Conservation (phyloP, 176 grass and related monocot genomes). For the Zea luxurians region DNA sequence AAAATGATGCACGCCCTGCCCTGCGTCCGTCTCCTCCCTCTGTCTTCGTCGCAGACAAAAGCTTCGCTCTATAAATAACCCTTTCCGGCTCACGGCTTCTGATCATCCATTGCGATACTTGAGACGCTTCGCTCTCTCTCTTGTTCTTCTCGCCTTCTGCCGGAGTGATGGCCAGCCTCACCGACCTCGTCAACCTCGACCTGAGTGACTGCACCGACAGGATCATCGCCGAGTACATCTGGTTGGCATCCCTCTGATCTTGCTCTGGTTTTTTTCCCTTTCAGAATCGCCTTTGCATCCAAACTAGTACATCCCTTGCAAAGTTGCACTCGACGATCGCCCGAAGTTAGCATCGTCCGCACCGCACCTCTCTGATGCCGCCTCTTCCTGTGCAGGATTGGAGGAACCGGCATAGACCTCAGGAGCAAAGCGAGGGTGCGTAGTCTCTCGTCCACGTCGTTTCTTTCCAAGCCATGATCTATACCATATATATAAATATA, state of each 20-base stretch:
- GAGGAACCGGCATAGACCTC: slow-evolving; percentile 83
- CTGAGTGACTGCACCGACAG: slow-evolving; percentile 69
- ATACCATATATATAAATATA: no score
- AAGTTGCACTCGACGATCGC: neutral
- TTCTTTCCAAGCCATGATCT: neutral
- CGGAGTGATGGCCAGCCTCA: slow-evolving; percentile 70
- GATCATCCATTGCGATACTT: slow-evolving; percentile 35
- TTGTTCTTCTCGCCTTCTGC: neutral
- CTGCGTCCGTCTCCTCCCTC: neutral
- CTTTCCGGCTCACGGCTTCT: slow-evolving; percentile 14
- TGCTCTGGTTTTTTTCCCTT: slow-evolving; percentile 15
- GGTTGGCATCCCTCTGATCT: slow-evolving; percentile 49
- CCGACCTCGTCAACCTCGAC: slow-evolving; percentile 77
- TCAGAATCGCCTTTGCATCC: neutral
- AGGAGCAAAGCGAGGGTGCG: slow-evolving; percentile 97
- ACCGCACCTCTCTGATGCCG: neutral
- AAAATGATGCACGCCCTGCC: slow-evolving; percentile 12
- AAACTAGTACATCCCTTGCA: neutral
- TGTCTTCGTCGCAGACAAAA: slow-evolving; percentile 8
- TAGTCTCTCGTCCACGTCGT: neutral
- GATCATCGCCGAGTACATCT: slow-evolving; percentile 88
- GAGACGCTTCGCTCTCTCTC: no score
- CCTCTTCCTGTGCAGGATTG: slow-evolving; percentile 55
- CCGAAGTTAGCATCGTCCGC: no score
- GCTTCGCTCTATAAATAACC: slow-evolving; percentile 43